Base-by-base conservation (phyloP, 2,329 filamentous ascomycete genomes). In the Fusarium cicatricum region DNA sequence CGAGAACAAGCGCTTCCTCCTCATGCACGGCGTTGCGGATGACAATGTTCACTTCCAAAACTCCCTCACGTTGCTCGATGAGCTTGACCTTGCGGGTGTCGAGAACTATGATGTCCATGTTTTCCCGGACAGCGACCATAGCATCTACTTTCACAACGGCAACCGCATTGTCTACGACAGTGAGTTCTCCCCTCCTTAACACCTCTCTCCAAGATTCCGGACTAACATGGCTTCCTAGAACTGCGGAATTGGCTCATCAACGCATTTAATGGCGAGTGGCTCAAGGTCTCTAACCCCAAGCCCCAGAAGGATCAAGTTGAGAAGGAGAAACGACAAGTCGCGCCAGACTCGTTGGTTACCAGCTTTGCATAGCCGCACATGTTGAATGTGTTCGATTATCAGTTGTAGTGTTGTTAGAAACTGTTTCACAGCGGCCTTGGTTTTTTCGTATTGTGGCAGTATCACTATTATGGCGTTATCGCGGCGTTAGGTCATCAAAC, bases 1-100 rank as follows among this genome's bases (percentile, higher is more conserved):
- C 4, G 76, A 87, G 62, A 96, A 90, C 72, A 90, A 93, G 58
- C 88, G 94, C 28, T 99, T 98, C 78, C 80, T 99, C 33, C 74
- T 99, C 67, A 97, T 98, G 91, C 95, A 99, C 72, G 95, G 95
- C 65, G 85, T 92, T n/a, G 90, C 90, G 8, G 95, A 99, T 70
- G 95, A 99, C 75, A 99, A 99, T 69, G 95, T 99, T 11, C 96
- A 99, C 74, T 87, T 97, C 75, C 96, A 99, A 75, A 98, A 96
- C 74, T 92, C 93, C 1, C 83, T 98, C 53, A 90, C 88, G 2
- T 77, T 99, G 58, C 80, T 99, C 40, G 96, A 99, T 73, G 89
- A 88, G 67, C 81, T 99, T 38, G 91, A 99, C 76, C 70, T 96
- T 46, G 88, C 82, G 1, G 85, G 86, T 11, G 85, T 97, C 4